Percentiles rank a stretch among this genome's conserved stretches.
phyloP scores from a whole-genome alignment of 495 filamentous ascomycete species.

The Chlorociboria aeruginascens region DNA sequence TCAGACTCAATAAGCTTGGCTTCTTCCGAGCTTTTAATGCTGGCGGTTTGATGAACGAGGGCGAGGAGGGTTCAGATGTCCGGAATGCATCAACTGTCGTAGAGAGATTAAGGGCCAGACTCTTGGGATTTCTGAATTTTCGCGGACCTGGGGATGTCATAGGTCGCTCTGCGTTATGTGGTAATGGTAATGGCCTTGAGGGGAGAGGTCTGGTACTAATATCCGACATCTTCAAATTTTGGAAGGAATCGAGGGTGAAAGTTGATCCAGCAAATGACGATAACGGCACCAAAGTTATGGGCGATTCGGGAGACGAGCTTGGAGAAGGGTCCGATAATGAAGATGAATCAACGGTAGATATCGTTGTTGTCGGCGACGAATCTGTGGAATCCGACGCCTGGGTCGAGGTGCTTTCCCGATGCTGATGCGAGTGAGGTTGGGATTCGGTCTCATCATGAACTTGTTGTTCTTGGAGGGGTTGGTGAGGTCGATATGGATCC shows the following conservation, averaged over 20 bases:
- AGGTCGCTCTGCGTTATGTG: conserved; percentile 29
- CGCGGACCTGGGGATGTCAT: conserved; percentile 61
- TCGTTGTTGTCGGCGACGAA: conserved; percentile 88
- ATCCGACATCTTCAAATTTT: conserved; percentile 23
- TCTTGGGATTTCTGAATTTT: conserved; percentile 83
- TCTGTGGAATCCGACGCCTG: conserved; percentile 76
- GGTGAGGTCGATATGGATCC: background rate
- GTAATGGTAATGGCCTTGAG: background rate
- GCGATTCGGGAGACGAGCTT: conserved; percentile 82
- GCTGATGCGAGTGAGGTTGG: conserved; percentile 32
- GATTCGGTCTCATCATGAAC: background rate
- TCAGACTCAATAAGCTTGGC: conserved; percentile 62
- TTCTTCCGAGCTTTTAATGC: conserved; percentile 50
- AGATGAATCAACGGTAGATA: conserved; percentile 85
- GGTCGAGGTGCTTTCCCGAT: conserved; percentile 62
- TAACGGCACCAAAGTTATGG: conserved; percentile 49
- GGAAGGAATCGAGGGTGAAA: conserved; percentile 25
- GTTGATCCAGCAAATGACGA: conserved; percentile 38
- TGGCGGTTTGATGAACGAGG: conserved; percentile 68
- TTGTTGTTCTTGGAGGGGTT: background rate
- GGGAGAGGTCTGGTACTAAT: background rate
- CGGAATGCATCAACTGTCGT: conserved; percentile 13
- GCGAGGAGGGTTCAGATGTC: conserved; percentile 68
- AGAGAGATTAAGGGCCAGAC: conserved; percentile 77
- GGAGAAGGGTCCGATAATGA: conserved; percentile 84